Evolutionary conservation across 2,329 filamentous ascomycete species (phyloP), one percentile per base, ranked within the genome.

Genomic region (Fusarium penzigii): DNA sequence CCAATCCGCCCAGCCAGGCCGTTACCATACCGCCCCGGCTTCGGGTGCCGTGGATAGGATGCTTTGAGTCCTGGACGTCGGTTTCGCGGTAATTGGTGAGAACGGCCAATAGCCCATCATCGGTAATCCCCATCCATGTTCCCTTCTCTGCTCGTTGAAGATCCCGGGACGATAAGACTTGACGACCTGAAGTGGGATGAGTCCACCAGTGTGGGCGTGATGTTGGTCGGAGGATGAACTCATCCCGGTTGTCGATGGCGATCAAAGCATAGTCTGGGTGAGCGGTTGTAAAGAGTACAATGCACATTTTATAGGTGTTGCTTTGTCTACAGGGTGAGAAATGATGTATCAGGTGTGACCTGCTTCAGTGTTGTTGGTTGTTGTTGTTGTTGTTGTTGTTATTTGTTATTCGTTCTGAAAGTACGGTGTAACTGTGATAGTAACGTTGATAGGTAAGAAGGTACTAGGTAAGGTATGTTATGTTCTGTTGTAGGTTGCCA

Each of bases 201-300:
- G 69, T 77, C 83, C 84, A 87, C 84, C 84, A 87, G 68, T 85
- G 79, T 7, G 84, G 84, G 52, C 81, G 75, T 47, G 80, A 84
- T 2, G 84, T 87, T 5, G 84, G 84, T 29, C 84, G 78, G 13
- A 86, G 76, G 57, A 87, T 82, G 71, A 82, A 87, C 68, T 87
- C 88, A 75, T 93, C 89, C 62, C 89, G 83, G 70, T 93, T 93
- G 73, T 92, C 84, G 67, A 92, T 77, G 54, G 90, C 74, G 62
- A 93, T 88, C 54, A 92, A 78, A 25, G 87, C 80, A 71, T 92
- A 92, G 59, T 81, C 77, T 10, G 89, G 89, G 67, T 92, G 89
- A 42, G 86, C 80, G 16, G 88, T 92, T 25, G 88, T 90, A 52
- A 90, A 75, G 42, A 92, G 76, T 44, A 85, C 86, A 72, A 92